Percentiles rank a stretch among this genome's conserved stretches.
phyloP scores from a whole-genome alignment of 345 rosid species.

The Bruguiera parviflora region DNA sequence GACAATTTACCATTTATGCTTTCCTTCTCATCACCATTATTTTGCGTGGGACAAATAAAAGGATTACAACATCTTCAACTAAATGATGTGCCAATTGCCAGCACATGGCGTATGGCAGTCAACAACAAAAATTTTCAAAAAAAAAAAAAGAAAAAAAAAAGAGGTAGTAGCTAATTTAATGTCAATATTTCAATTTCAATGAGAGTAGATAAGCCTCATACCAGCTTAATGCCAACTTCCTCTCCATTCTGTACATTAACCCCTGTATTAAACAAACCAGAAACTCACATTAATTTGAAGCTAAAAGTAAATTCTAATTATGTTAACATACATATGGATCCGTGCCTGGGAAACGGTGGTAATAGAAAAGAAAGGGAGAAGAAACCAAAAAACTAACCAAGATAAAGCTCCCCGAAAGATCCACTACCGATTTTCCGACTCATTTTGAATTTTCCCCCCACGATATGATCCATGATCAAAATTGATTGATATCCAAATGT shows the following conservation, averaged over 20 bases:
- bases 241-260: constrained; percentile 27
- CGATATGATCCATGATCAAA: constrained; percentile 47
- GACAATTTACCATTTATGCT: background rate
- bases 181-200: background rate
- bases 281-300: background rate
- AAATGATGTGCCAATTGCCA: background rate
- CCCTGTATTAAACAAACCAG: constrained; percentile 1
- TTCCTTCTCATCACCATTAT: background rate
- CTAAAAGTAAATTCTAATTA: background rate
- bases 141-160: background rate
- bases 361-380: too few species aligned
- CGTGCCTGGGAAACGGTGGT: background rate
- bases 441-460: constrained; percentile 58
- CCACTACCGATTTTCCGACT: constrained; percentile 69
- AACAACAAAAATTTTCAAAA: background rate
- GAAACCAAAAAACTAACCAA: constrained; percentile 31
- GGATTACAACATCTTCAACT: background rate
- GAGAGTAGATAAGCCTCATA: background rate
- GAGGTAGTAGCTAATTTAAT: background rate
- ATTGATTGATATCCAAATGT: too few species aligned
- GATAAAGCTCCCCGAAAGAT: constrained; percentile 63
- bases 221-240: constrained; percentile 29
- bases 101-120: background rate
- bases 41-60: background rate
- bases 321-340: background rate